Percentiles rank a stretch among this genome's conserved stretches.
phyloP scores from a whole-genome alignment of 495 filamentous ascomycete species.

The Bombardia bombarda region DNA sequence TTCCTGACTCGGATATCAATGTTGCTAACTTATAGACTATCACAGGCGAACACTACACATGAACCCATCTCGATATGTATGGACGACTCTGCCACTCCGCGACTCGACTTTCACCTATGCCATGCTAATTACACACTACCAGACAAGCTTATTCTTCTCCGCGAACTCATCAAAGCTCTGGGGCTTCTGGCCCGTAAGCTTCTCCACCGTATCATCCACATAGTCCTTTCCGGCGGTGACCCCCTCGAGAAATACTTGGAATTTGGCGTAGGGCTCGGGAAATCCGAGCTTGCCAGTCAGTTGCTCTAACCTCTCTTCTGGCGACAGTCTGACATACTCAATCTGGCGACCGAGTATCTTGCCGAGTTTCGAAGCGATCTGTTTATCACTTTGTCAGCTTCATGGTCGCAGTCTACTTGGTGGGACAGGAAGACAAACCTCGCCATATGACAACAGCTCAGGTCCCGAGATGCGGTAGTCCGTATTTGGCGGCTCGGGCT shows the following conservation, averaged over 20 bases:
- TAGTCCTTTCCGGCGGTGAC: neutral
- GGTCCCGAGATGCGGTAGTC: slow-evolving; percentile 1
- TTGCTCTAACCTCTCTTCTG: neutral
- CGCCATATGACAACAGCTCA: neutral
- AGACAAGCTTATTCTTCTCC: neutral
- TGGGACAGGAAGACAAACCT: neutral
- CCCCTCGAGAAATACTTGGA: neutral
- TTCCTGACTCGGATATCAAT: no score
- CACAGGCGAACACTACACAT: no score
- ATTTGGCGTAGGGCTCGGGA: neutral
- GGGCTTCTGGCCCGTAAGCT: slow-evolving; percentile 1
- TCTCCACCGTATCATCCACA: neutral
- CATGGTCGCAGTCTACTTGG: neutral
- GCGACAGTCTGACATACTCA: neutral
- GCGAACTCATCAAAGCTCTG: neutral
- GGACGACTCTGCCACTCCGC: no score
- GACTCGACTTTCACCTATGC: no score
- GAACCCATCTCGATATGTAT: no score
- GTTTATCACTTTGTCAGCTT: neutral
- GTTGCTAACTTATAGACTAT: no score
- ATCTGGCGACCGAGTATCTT: neutral
- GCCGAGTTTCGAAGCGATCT: neutral
- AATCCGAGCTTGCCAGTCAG: neutral
- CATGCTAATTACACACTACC: no score
- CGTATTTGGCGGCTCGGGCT: neutral